Base-by-base conservation (phyloP, 805 yeast species). In the Saturnispora silvae region DNA sequence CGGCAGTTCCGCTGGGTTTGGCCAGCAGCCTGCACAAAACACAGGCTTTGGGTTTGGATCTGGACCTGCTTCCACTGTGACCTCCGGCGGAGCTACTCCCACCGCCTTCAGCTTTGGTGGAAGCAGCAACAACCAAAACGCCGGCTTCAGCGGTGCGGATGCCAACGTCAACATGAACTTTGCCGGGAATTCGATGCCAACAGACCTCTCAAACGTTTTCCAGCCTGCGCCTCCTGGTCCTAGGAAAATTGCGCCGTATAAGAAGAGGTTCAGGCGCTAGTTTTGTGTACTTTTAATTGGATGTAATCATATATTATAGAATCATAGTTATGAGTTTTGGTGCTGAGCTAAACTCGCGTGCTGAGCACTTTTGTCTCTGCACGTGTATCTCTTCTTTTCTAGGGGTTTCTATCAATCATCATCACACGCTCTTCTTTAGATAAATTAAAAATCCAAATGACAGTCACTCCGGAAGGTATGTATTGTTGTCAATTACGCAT, bases 401-500 rank as follows among this genome's bases (percentile, higher is more conserved):
- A 22, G 24, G 10, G 10, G 10, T n/a, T n/a, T n/a, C n/a, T n/a
- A n/a, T n/a, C n/a, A n/a, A n/a, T n/a, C n/a, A n/a, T n/a, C n/a
- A n/a, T n/a, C n/a, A n/a, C n/a, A n/a, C n/a, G n/a, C n/a, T n/a
- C n/a, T n/a, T n/a, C n/a, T n/a, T n/a, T n/a, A n/a, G n/a, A n/a
- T 11, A 8, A 23, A 23, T 23, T 8, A 23, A 23, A 8, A 7
- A 19, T 29, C 20, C 16, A 16, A 51, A 39, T 53, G 26, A 33
- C 54, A 42, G 47, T 54, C 48, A 44, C 56, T 28, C 60, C 60
- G 26, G 59, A 56, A 51, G 57, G 60, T 56, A 50, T 37, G 60
- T 51, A 8, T 28, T 5, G n/a, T n/a, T n/a, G n/a, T n/a, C n/a
- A n/a, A n/a, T n/a, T n/a, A n/a, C n/a, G n/a, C n/a, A n/a, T n/a